A percentile compares a stretch with the other conserved stretches of the same genome.
These are phyloP conservation scores for Raddia distichophylla DNA, from an alignment of 176 grass and related monocot species.

Conservation along the genomic window DNA sequence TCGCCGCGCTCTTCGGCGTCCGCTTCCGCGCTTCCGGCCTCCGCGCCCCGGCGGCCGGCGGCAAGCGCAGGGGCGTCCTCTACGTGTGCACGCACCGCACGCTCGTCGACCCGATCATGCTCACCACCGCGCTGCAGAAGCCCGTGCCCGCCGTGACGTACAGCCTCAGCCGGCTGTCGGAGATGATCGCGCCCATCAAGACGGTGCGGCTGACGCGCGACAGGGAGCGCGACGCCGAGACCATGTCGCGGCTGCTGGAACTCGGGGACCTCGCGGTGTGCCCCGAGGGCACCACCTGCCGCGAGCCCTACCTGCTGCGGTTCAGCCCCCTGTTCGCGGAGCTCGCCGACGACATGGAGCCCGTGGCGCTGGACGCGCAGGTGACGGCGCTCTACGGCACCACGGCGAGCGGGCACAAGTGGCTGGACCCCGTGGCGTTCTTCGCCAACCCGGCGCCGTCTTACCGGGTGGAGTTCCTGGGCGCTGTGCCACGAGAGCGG, in stretches of 20 bases:
- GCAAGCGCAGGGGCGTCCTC: conserved; percentile 44
- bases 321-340: conserved; percentile 95
- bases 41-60: background rate
- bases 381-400: conserved; percentile 68
- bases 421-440: conserved; percentile 79
- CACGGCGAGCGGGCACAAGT: conserved; percentile 86
- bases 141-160: conserved; percentile 83
- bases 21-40: conserved; percentile 48
- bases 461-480: conserved; percentile 76
- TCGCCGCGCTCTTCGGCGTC: conserved; percentile 47
- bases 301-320: conserved; percentile 83
- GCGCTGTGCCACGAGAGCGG: conserved; percentile 50
- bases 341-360: conserved; percentile 79
- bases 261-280: conserved; percentile 69
- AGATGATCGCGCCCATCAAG: conserved; percentile 72
- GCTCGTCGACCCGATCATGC: conserved; percentile 78
- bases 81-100: conserved; percentile 93
- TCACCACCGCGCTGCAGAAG: conserved; percentile 54
- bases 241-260: conserved; percentile 60
- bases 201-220: conserved; percentile 80
- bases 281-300: conserved; percentile 95
- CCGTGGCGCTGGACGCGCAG: conserved; percentile 77
- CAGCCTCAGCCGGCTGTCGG: conserved; percentile 73
- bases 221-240: conserved; percentile 61
- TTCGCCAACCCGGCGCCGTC: conserved; percentile 62